These are phyloP conservation scores for Trypanosoma rangeli DNA, from an alignment of 208 protist species.

Conservation along the genomic window DNA sequence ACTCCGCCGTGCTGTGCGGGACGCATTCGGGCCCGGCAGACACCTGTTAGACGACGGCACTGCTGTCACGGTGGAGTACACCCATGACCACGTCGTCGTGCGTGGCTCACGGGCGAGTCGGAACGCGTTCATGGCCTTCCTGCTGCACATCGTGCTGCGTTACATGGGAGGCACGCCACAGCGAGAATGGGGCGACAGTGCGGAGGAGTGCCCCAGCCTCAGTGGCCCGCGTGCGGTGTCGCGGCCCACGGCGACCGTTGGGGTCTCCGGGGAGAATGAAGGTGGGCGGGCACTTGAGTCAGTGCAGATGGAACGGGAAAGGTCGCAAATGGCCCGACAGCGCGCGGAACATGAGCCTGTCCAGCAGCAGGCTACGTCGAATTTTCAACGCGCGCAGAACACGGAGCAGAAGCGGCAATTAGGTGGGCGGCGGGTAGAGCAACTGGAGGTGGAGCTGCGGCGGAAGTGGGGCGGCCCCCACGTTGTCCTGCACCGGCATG, in stretches of 20 bases:
- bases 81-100: slow-evolving; percentile 3
- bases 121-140: background rate
- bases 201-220: background rate
- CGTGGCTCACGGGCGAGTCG: slow-evolving; percentile 5
- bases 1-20: slow-evolving; percentile 4
- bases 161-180: background rate
- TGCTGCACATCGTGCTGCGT: slow-evolving; percentile 3
- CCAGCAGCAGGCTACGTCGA: background rate
- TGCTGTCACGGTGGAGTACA: slow-evolving; percentile 11
- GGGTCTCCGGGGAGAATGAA: background rate
- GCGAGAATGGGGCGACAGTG: too few relatives aligned
- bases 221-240: background rate
- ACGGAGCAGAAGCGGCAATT: background rate
- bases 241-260: background rate
- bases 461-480: background rate
- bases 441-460: background rate
- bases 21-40: slow-evolving; percentile 5
- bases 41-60: background rate
- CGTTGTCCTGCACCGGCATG: background rate
- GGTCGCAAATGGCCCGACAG: background rate
- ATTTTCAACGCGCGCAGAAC: background rate
- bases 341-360: background rate
- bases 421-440: background rate
- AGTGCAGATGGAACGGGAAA: background rate
- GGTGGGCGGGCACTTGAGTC: background rate